These are phyloP conservation scores for Aspergillus transmontanensis DNA, from an alignment of 2,329 filamentous ascomycete species.

Conservation along the genomic window DNA sequence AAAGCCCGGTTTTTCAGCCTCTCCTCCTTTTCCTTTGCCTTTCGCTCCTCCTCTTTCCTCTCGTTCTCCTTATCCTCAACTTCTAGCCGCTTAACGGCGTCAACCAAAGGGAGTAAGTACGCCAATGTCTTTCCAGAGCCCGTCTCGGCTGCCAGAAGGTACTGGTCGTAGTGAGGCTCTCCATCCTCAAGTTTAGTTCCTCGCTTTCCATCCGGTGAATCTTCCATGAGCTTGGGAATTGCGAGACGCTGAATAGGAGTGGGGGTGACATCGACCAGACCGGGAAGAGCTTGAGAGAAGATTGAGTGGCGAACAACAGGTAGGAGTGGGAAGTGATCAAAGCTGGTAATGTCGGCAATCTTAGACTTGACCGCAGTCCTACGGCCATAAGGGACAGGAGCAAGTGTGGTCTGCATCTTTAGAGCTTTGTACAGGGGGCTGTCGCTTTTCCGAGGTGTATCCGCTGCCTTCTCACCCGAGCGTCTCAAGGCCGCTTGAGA, in stretches of 20 bases:
- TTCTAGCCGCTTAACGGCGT: slow-evolving; percentile 81
- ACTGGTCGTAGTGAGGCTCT: slow-evolving; percentile 61
- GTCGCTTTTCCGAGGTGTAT: slow-evolving; percentile 47
- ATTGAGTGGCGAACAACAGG: slow-evolving; percentile 73
- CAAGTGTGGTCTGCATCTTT: slow-evolving; percentile 86
- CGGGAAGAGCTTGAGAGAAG: slow-evolving; percentile 70
- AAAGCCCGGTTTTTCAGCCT: slow-evolving; percentile 60
- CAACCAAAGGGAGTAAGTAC: slow-evolving; percentile 81
- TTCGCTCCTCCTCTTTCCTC: slow-evolving; percentile 54
- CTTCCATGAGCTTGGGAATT: slow-evolving; percentile 75
- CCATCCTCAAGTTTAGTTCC: slow-evolving; percentile 33
- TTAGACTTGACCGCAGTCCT: slow-evolving; percentile 63
- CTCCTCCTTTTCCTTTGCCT: slow-evolving; percentile 55
- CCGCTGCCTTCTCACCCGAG: slow-evolving; percentile 35
- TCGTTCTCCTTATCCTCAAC: slow-evolving; percentile 64
- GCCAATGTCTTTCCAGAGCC: slow-evolving; percentile 96
- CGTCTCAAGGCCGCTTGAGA: slow-evolving; percentile 48
- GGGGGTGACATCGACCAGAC: slow-evolving; percentile 73
- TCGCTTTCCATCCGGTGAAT: slow-evolving; percentile 46
- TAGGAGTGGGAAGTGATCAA: slow-evolving; percentile 78
- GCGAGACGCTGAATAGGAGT: slow-evolving; percentile 89
- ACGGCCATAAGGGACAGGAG: slow-evolving; percentile 74
- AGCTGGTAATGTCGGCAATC: slow-evolving; percentile 70
- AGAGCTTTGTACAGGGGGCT: slow-evolving; percentile 72
- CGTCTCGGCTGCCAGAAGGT: slow-evolving; percentile 90